Percentiles rank a stretch among this genome's conserved stretches.
Conservation (phyloP, 768 basidiomycete genomes). For the Dioszegia hungarica region DNA sequence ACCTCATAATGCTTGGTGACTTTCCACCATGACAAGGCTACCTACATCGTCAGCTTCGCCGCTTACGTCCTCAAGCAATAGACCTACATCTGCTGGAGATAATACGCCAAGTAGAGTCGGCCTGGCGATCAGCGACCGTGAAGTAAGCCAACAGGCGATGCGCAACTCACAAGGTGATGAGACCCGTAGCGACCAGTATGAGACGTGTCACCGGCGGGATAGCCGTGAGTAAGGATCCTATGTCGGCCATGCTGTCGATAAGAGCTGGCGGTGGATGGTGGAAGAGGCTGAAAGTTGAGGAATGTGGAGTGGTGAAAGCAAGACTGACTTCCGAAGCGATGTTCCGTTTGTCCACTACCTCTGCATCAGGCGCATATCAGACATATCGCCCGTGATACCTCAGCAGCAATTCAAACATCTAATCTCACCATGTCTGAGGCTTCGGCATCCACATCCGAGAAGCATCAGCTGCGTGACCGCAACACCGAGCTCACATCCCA, state of each 20-base stretch:
- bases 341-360: too few species aligned
- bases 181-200: slow-evolving; percentile 30
- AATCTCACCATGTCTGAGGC: too few species aligned
- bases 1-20: slow-evolving; percentile 32
- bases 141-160: not conserved
- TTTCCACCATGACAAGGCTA: slow-evolving; percentile 34
- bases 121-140: slow-evolving; percentile 12
- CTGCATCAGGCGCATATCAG: too few species aligned
- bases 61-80: too few species aligned
- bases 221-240: slow-evolving; percentile 23
- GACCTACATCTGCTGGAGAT: slow-evolving; percentile 22
- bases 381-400: too few species aligned
- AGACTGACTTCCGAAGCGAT: not conserved
- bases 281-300: not conserved
- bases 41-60: too few species aligned
- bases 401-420: too few species aligned
- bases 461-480: too few species aligned
- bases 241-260: slow-evolving; percentile 45
- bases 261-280: not conserved
- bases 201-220: slow-evolving; percentile 45
- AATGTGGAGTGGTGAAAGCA: not conserved
- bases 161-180: slow-evolving; percentile 37
- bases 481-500: too few species aligned
- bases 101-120: slow-evolving; percentile 37
- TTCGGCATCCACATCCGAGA: too few species aligned